Percentiles rank a stretch among this genome's conserved stretches.
These are phyloP conservation scores for Hamiltosporidium tvaerminnensis DNA, from an alignment of 371 early-diverging fungal species.

Conservation along the genomic window DNA sequence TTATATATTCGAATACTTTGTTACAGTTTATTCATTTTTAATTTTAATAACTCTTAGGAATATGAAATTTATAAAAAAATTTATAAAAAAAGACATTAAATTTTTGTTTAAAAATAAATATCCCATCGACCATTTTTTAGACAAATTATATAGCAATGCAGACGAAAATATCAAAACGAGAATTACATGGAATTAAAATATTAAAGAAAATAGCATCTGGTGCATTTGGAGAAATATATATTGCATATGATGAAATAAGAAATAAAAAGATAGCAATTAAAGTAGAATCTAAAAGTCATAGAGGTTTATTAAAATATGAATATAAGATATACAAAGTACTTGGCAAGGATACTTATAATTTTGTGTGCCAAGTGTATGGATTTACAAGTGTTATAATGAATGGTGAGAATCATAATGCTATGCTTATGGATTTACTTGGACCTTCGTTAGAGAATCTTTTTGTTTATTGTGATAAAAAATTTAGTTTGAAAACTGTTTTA, in stretches of 20 bases:
- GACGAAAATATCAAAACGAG: too few species aligned
- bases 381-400: slow-evolving; percentile 38
- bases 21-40: too few species aligned
- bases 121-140: too few species aligned
- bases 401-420: slow-evolving; percentile 21
- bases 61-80: too few species aligned
- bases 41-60: too few species aligned
- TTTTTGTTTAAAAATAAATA: too few species aligned
- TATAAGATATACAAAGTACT: slow-evolving; percentile 45
- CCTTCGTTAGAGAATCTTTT: slow-evolving; percentile 92
- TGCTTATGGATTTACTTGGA: slow-evolving; percentile 91
- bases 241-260: slow-evolving; percentile 25
- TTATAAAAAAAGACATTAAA: too few species aligned
- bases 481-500: slow-evolving; percentile 87
- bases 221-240: slow-evolving; percentile 53
- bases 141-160: too few species aligned
- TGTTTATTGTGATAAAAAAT: slow-evolving; percentile 83
- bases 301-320: slow-evolving; percentile 45
- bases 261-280: slow-evolving; percentile 47
- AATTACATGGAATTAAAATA: too few species aligned
- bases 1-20: too few species aligned
- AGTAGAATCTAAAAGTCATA: slow-evolving; percentile 44
- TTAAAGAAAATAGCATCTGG: slow-evolving; percentile 47
- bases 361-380: slow-evolving; percentile 40
- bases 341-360: slow-evolving; percentile 14